A percentile compares a stretch with the other conserved stretches of the same genome.
phyloP scores from a whole-genome alignment of 176 grass and related monocot genomes.

The Tillandsia fasciculata region DNA sequence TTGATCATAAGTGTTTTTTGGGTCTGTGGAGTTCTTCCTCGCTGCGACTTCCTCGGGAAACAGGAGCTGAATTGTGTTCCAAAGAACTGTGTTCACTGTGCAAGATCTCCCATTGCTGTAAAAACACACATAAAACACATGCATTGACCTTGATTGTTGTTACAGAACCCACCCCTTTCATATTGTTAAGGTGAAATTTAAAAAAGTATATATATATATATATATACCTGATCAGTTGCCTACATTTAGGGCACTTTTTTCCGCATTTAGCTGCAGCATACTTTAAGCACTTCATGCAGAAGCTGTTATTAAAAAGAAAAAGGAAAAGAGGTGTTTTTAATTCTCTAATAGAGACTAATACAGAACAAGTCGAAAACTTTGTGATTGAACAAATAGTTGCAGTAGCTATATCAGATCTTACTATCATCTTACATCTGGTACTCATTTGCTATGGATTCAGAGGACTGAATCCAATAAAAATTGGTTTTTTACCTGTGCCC shows the following conservation, averaged over 20 bases:
- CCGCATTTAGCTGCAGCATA: slow-evolving; percentile 60
- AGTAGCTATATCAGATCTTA: background rate
- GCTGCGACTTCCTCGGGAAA: slow-evolving; percentile 68
- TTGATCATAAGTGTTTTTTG: slow-evolving; percentile 10
- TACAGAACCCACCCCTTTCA: no score
- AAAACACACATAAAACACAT: slow-evolving; percentile 1
- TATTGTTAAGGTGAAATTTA: background rate
- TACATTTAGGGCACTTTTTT: slow-evolving; percentile 78
- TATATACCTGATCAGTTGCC: slow-evolving; percentile 51
- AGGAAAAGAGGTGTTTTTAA: background rate
- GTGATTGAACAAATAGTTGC: background rate
- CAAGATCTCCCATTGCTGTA: slow-evolving; percentile 76
- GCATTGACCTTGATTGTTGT: no score
- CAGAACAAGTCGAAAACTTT: background rate
- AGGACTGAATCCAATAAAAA: background rate
- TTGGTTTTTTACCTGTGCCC: slow-evolving; percentile 57
- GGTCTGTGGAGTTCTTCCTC: slow-evolving; percentile 31
- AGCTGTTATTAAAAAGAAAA: slow-evolving; percentile 34
- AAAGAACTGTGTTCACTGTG: slow-evolving; percentile 79
- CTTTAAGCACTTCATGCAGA: slow-evolving; percentile 87
- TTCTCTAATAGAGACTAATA: background rate
- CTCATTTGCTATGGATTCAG: no score
- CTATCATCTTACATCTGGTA: background rate
- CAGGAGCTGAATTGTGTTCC: slow-evolving; percentile 89
- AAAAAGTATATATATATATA: no score